These are phyloP conservation scores for Fennellomyces sp. DNA, from an alignment of 371 early-diverging fungal genomes.

Conservation along the genomic window DNA sequence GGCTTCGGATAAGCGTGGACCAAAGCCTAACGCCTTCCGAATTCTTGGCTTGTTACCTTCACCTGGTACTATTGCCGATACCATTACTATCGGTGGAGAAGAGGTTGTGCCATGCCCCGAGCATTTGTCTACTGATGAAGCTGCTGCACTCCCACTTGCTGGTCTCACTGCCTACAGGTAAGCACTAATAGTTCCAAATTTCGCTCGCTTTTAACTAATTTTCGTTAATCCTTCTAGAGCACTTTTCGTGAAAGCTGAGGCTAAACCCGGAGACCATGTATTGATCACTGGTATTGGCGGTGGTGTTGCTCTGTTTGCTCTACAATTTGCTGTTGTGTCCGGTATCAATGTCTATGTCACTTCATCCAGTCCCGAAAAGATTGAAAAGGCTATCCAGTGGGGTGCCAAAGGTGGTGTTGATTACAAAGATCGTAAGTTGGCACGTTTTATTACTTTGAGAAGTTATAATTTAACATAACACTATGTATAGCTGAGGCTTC, in stretches of 20 bases:
- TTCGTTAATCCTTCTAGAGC: slow-evolving; percentile 45
- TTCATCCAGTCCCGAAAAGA: slow-evolving; percentile 63
- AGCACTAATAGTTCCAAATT: background rate
- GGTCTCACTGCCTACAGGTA: slow-evolving; percentile 68
- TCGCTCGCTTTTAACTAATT: background rate
- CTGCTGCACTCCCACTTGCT: slow-evolving; percentile 73
- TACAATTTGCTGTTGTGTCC: slow-evolving; percentile 68
- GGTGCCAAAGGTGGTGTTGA: slow-evolving; percentile 75
- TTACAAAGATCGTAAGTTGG: slow-evolving; percentile 62
- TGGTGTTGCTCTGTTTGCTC: slow-evolving; percentile 71
- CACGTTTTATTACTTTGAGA: background rate
- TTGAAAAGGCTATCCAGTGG: slow-evolving; percentile 58
- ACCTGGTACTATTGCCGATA: slow-evolving; percentile 64
- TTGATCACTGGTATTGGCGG: no score
- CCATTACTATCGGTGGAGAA: slow-evolving; percentile 41
- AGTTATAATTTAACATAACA: slow-evolving; percentile 49
- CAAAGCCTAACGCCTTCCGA: slow-evolving; percentile 58
- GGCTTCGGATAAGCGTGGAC: slow-evolving; percentile 58
- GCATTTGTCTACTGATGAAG: slow-evolving; percentile 62
- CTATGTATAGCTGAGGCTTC: slow-evolving; percentile 55
- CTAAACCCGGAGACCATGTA: slow-evolving; percentile 56
- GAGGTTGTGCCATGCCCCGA: slow-evolving; percentile 55
- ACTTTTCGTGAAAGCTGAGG: slow-evolving; percentile 61
- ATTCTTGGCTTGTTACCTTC: slow-evolving; percentile 61
- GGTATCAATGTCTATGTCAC: slow-evolving; percentile 76